Percentiles rank a stretch among this genome's conserved stretches.
Evolutionary conservation across 2,329 filamentous ascomycete species (phyloP).

Genomic region (Davidsoniella australis): DNA sequence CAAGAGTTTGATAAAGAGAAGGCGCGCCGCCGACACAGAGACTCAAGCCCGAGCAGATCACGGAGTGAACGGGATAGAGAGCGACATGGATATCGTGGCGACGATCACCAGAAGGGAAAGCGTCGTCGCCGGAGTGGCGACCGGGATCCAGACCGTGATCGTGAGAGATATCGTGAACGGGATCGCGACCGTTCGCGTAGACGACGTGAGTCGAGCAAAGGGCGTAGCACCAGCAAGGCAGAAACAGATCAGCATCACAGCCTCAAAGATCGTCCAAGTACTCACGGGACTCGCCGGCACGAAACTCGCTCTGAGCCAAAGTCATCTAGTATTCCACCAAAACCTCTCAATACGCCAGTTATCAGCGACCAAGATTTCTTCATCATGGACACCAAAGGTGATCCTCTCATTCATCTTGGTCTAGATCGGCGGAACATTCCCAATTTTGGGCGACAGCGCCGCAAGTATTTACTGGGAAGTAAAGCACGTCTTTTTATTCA

Average conservation of each 20-base stretch:
- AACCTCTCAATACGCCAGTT: not conserved
- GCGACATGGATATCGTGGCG: constrained; percentile 2
- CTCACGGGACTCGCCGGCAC: not conserved
- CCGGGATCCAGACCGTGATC: not conserved
- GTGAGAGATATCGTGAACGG: not conserved
- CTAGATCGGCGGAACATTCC: constrained; percentile 58
- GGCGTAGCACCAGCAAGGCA: not conserved
- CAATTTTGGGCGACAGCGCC: constrained; percentile 49
- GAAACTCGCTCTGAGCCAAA: no score
- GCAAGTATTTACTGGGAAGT: constrained; percentile 54
- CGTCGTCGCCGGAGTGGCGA: not conserved
- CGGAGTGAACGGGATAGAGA: constrained; percentile 8
- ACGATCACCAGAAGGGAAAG: not conserved
- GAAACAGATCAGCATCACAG: not conserved
- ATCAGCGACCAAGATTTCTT: constrained; percentile 26
- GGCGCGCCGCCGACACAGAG: not conserved
- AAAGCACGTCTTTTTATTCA: constrained; percentile 46
- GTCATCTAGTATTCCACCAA: not conserved
- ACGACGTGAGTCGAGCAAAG: not conserved
- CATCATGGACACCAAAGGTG: constrained; percentile 56
- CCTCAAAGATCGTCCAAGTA: not conserved
- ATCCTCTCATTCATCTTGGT: constrained; percentile 58
- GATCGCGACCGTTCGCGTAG: not conserved
- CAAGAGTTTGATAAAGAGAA: not conserved
- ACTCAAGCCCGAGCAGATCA: not conserved